Percentiles rank a stretch among this genome's conserved stretches.
phyloP scores from a whole-genome alignment of 768 basidiomycete genomes.

The Lactifluus volemus region DNA sequence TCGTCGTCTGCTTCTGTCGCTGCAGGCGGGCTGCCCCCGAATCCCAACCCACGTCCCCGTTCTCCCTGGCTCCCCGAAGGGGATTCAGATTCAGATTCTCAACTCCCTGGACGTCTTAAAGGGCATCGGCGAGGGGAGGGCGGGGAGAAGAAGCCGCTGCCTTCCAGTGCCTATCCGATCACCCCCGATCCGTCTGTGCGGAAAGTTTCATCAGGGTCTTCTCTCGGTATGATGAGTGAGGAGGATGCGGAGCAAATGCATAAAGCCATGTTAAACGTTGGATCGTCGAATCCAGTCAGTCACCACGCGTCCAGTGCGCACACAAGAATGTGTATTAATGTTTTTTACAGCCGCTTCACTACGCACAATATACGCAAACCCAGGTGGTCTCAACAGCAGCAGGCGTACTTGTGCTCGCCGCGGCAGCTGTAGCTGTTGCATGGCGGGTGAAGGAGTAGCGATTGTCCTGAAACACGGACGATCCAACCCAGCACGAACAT shows the following conservation, averaged over 20 bases:
- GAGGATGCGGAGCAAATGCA: slow-evolving; percentile 9
- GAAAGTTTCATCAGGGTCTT: slow-evolving; percentile 19
- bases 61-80: slow-evolving; percentile 18
- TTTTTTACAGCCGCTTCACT: neutral
- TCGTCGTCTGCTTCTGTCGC: slow-evolving; percentile 19
- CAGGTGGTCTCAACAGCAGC: slow-evolving; percentile 17
- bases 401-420: slow-evolving; percentile 19
- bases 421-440: slow-evolving; percentile 20
- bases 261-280: slow-evolving; percentile 5
- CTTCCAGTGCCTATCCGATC: slow-evolving; percentile 13
- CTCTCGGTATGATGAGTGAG: slow-evolving; percentile 10
- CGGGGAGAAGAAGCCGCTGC: slow-evolving; percentile 8
- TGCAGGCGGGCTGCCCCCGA: slow-evolving; percentile 15
- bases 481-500: neutral
- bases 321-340: neutral
- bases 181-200: slow-evolving; percentile 19
- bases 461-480: neutral
- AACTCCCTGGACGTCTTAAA: slow-evolving; percentile 13
- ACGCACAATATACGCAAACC: slow-evolving; percentile 8
- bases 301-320: neutral
- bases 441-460: slow-evolving; percentile 19
- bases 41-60: slow-evolving; percentile 16
- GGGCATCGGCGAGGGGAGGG: slow-evolving; percentile 5
- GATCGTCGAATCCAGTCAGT: slow-evolving; percentile 5
- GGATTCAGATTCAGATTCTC: slow-evolving; percentile 18